Base-by-base conservation (phyloP, 2,329 filamentous ascomycete species). In the Aspergillus eucalypticola region DNA sequence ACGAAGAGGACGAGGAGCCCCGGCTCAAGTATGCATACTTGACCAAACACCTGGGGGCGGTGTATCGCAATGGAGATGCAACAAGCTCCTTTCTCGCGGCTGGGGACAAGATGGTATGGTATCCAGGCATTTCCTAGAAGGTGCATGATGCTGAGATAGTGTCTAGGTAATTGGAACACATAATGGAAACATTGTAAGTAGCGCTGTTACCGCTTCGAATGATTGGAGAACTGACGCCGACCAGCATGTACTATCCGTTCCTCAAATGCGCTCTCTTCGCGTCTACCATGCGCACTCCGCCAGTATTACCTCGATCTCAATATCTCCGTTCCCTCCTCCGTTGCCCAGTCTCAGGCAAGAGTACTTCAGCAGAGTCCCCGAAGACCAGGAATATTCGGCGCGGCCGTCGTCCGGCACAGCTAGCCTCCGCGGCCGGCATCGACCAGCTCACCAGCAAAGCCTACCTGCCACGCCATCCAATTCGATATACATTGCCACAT, bases 51-150 rank as follows among this genome's bases (percentile, higher is more conserved):
- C 80, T 99, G 62, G 87, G 85, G 25, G 82, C 89, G 46, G 86
- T 97, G 35, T 99, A 99, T 79, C 88, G 92, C 60, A 96, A 96
- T 79, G 93, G 92, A 68, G 95, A 99, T 83, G 91, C 92, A 67
- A 97, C 94, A 25, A 97, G 93, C 76, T 83, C 91, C 8, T 96
- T 96, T 74, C 79, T 96, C 53, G 91, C 96, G 53, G 90, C 90
- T 42, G 94, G 94, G 55, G 94, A 99, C 81, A 98, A 98, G 81
- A 96, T 98, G 94, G 91, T 94, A 83, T 69, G 81, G 58, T 51
- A 58, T 42, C 38, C 35, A 54, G 49, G 54, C 15, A 53, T 53
- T 53, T 13, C 32, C 41, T 17, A 55, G 29, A 23, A 32, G 25
- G 39, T 39, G 57, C 57, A 35, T 75, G n/a, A 65, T 67, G 59